These are phyloP conservation scores for Diutina neorugosa DNA, from an alignment of 1,139 yeast species.

Conservation along the genomic window DNA sequence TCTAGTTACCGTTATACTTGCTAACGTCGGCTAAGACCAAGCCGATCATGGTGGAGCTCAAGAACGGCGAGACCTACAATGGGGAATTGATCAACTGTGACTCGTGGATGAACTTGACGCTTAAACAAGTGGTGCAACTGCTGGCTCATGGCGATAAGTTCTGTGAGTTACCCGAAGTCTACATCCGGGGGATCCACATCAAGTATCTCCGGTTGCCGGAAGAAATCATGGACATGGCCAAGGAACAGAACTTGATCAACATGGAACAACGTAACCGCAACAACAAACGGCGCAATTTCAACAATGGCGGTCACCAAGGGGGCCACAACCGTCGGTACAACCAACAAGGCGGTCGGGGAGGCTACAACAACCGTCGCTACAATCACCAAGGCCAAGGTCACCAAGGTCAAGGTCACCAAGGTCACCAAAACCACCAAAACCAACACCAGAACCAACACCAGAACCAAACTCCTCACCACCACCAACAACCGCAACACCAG, in stretches of 20 bases:
- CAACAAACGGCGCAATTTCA: conserved; percentile 20
- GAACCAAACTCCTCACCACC: neutral
- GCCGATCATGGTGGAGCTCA: conserved; percentile 83
- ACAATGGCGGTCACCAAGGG: conserved; percentile 5
- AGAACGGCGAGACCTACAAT: conserved; percentile 84
- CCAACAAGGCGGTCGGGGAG: conserved; percentile 4
- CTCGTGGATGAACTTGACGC: conserved; percentile 87
- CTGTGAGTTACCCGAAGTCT: conserved; percentile 61
- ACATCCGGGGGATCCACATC: conserved; percentile 73
- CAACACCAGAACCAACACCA: neutral
- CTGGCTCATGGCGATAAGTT: conserved; percentile 59
- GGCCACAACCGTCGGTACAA: conserved; percentile 9
- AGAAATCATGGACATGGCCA: conserved; percentile 71
- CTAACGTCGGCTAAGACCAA: conserved; percentile 12
- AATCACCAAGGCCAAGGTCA: neutral
- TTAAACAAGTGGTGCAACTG: conserved; percentile 67
- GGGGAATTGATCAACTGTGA: conserved; percentile 79
- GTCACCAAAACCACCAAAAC: neutral
- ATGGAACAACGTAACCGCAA: conserved; percentile 41
- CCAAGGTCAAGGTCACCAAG: neutral
- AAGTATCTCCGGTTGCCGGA: conserved; percentile 37
- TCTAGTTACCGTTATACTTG: conserved; percentile 3
- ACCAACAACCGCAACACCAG: neutral
- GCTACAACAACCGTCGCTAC: conserved; percentile 1
- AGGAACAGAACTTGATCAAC: conserved; percentile 47